phyloP scores from a whole-genome alignment of 257 asterid genomes.

The Oldenlandia corymbosa region DNA sequence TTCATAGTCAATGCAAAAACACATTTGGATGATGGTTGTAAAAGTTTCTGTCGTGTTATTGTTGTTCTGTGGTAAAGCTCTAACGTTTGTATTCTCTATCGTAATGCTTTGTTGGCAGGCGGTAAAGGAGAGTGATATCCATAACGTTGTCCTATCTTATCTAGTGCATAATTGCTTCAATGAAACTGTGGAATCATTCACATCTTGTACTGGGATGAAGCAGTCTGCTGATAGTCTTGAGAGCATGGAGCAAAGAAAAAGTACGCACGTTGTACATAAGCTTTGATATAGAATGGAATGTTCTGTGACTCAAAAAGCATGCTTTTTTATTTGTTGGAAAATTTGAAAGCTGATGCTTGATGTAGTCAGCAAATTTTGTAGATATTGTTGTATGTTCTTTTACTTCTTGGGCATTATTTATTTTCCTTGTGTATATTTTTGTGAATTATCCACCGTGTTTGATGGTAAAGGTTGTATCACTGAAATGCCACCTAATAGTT shows the following conservation, averaged over 20 bases:
- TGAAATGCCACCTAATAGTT: background rate
- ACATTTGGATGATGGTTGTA: background rate
- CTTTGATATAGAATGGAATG: background rate
- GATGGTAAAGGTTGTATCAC: background rate
- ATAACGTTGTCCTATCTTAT: slow-evolving; percentile 69
- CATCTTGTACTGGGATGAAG: slow-evolving; percentile 55
- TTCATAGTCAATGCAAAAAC: background rate
- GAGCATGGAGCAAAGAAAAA: slow-evolving; percentile 75
- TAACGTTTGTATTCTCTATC: background rate
- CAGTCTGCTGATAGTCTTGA: slow-evolving; percentile 48
- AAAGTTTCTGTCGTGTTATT: background rate
- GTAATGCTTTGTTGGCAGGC: slow-evolving; percentile 31
- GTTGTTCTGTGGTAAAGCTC: background rate
- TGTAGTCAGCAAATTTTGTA: background rate
- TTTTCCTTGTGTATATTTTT: background rate
- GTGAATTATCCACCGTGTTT: background rate
- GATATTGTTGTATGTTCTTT: background rate
- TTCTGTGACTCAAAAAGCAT: no score
- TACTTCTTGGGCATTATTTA: background rate
- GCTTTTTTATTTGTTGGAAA: background rate
- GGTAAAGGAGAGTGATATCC: slow-evolving; percentile 62
- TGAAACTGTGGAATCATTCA: slow-evolving; percentile 68
- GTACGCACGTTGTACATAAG: slow-evolving; percentile 35
- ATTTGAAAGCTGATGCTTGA: background rate
- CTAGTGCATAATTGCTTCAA: slow-evolving; percentile 82